phyloP scores from a whole-genome alignment of 1,139 yeast genomes.

The Scheffersomyces lignicola region DNA sequence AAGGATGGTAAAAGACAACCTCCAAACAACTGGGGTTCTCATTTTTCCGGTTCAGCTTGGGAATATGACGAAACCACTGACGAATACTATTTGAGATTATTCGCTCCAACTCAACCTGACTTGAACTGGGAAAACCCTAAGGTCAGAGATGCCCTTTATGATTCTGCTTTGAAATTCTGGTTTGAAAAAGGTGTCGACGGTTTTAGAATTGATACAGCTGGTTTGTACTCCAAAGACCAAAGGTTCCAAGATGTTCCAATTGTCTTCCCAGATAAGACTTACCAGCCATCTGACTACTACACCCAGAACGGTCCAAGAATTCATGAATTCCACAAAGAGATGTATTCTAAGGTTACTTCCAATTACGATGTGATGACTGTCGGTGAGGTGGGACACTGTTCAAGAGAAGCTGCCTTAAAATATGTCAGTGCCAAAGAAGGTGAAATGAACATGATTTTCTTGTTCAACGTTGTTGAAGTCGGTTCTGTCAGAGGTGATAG shows the following conservation, averaged over 20 bases:
- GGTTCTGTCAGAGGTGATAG: constrained; percentile 39
- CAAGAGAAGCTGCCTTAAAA: constrained; percentile 42
- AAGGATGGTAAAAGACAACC: constrained; percentile 49
- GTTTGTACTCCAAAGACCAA: constrained; percentile 51
- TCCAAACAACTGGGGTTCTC: constrained; percentile 57
- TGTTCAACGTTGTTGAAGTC: constrained; percentile 46
- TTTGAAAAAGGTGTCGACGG: constrained; percentile 58
- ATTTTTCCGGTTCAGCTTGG: constrained; percentile 59
- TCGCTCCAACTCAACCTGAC: constrained; percentile 57
- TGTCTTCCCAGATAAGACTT: constrained; percentile 37
- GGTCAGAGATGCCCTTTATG: constrained; percentile 51
- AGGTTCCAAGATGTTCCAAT: constrained; percentile 52
- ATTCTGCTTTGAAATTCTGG: constrained; percentile 53
- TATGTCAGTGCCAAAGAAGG: constrained; percentile 49
- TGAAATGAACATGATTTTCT: constrained; percentile 55
- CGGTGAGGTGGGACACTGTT: constrained; percentile 52
- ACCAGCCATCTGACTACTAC: constrained; percentile 36
- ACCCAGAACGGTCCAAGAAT: constrained; percentile 52
- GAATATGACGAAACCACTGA: constrained; percentile 50
- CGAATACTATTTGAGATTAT: constrained; percentile 54
- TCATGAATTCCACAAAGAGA: constrained; percentile 58
- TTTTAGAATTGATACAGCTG: constrained; percentile 57
- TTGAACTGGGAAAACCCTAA: constrained; percentile 60
- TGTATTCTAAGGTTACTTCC: constrained; percentile 43
- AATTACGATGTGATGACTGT: constrained; percentile 58